phyloP scores from a whole-genome alignment of 2,329 filamentous ascomycete species.

The Fusarium sp. region DNA sequence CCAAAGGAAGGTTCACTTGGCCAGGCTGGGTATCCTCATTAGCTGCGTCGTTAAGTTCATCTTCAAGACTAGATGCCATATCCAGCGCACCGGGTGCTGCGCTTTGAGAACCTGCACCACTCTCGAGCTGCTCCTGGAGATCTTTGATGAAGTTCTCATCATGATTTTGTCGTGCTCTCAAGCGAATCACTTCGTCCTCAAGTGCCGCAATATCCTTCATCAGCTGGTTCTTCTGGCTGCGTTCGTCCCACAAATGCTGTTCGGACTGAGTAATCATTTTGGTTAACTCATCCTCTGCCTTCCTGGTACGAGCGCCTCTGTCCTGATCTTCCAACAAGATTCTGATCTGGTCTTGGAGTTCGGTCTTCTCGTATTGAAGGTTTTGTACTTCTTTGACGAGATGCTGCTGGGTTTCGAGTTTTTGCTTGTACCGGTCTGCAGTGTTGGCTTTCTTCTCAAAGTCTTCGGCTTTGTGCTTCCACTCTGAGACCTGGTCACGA shows the following conservation, averaged over 20 bases:
- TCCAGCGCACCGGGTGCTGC: conserved; percentile 32
- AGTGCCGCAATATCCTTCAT: conserved; percentile 59
- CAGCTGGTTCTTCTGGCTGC: conserved; percentile 59
- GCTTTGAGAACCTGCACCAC: conserved; percentile 45
- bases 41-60: conserved; percentile 66
- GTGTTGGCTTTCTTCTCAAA: conserved; percentile 72
- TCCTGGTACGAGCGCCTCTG: conserved; percentile 48
- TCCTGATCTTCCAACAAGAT: conserved; percentile 52
- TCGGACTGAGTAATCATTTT: conserved; percentile 57
- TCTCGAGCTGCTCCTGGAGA: conserved; percentile 68
- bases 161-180: conserved; percentile 59
- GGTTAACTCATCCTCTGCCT: conserved; percentile 54
- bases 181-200: conserved; percentile 60
- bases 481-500: conserved; percentile 69
- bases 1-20: conserved; percentile 58
- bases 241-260: conserved; percentile 56
- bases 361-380: conserved; percentile 65
- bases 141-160: conserved; percentile 68
- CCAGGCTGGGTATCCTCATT: conserved; percentile 49
- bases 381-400: conserved; percentile 67
- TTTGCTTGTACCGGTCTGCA: conserved; percentile 71
- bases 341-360: conserved; percentile 61
- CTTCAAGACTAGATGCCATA: conserved; percentile 62
- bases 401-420: conserved; percentile 67
- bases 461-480: conserved; percentile 68